These are phyloP conservation scores for Calocera viscosa DNA, from an alignment of 768 basidiomycete species.

Conservation along the genomic window DNA sequence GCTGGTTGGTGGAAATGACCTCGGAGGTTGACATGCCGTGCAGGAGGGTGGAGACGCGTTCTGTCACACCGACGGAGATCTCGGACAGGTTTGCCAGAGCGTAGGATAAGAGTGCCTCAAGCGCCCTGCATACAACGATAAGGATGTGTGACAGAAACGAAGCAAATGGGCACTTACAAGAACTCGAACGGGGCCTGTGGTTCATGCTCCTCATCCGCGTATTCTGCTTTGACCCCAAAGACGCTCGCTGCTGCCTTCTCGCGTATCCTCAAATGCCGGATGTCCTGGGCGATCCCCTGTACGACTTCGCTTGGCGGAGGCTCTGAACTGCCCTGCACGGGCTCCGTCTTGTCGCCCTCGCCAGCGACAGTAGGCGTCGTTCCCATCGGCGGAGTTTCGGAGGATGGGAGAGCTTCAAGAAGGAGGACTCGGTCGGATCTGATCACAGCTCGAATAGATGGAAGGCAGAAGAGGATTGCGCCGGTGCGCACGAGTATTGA, in stretches of 20 bases:
- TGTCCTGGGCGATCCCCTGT: background rate
- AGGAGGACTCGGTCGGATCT: background rate
- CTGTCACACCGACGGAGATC: background rate
- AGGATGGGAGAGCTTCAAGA: background rate
- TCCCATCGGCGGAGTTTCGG: background rate
- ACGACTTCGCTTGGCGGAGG: background rate
- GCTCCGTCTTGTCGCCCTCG: background rate
- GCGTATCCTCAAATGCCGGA: background rate
- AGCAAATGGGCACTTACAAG: background rate
- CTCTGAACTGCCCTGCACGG: background rate
- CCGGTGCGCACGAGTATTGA: background rate
- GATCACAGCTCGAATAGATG: background rate
- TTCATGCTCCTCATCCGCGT: background rate
- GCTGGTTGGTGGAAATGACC: background rate
- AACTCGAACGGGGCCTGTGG: background rate
- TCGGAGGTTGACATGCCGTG: background rate
- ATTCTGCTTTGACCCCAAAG: background rate
- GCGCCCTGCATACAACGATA: background rate
- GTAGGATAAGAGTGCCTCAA: background rate
- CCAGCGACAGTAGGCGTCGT: background rate
- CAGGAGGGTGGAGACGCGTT: background rate
- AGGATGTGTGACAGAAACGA: background rate
- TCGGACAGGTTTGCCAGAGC: background rate
- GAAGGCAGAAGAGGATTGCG: background rate
- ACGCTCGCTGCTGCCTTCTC: background rate